A percentile compares a stretch with the other conserved stretches of the same genome.
These are phyloP conservation scores for Trametes villosa DNA, from an alignment of 768 basidiomycete species.

Conservation along the genomic window DNA sequence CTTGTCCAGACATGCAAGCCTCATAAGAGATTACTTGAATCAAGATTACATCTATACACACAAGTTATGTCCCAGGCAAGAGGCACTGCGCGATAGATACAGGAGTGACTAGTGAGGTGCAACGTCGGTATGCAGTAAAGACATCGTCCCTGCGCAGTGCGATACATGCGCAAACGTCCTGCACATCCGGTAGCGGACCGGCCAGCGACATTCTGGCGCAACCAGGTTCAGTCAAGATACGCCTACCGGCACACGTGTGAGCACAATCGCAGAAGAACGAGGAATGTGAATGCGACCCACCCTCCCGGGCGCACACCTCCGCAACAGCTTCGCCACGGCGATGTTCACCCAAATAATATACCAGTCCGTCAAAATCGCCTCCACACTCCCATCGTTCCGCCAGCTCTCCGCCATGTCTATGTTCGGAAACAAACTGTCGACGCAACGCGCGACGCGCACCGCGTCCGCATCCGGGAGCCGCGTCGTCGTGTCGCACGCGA, in stretches of 20 bases:
- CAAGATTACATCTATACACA: no score
- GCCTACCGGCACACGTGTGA: neutral
- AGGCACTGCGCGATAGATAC: no score
- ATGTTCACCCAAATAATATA: conserved; percentile 12
- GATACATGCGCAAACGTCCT: no score
- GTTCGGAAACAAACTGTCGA: conserved; percentile 13
- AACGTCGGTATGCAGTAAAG: no score
- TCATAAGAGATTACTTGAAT: no score
- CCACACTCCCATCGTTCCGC: neutral
- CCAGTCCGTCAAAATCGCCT: conserved; percentile 9
- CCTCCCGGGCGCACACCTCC: neutral
- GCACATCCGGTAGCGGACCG: no score
- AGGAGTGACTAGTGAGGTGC: no score
- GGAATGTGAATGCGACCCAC: neutral
- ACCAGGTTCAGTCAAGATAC: neutral
- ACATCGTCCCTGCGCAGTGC: no score
- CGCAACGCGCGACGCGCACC: neutral
- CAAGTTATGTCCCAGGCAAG: no score
- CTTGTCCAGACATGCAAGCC: no score
- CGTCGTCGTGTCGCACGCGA: neutral
- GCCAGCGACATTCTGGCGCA: no score
- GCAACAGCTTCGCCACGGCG: neutral
- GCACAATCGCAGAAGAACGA: neutral
- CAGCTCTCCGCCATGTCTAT: neutral
- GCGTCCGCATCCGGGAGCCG: neutral